phyloP scores from a whole-genome alignment of 768 basidiomycete species.

The Kwoniella botswanensis region DNA sequence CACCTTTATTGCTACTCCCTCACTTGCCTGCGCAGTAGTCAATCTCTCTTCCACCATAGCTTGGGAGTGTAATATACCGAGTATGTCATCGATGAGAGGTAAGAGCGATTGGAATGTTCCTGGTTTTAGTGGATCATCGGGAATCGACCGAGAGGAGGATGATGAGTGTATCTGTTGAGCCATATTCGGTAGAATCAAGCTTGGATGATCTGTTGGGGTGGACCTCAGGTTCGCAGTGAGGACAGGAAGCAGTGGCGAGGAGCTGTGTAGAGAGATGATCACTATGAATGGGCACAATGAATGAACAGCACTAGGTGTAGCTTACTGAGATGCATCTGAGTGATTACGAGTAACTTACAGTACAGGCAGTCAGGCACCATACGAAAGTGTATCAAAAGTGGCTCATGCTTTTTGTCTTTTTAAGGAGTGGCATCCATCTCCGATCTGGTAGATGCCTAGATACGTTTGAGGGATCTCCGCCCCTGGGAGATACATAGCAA shows the following conservation, averaged over 20 bases:
- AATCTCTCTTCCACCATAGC: slow-evolving; percentile 15
- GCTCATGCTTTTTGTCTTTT: neutral
- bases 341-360: no score
- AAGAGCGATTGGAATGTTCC: slow-evolving; percentile 44
- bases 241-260: no score
- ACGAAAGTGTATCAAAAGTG: neutral
- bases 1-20: slow-evolving; percentile 19
- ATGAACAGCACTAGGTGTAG: no score
- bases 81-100: slow-evolving; percentile 34
- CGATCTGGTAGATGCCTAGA: neutral
- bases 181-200: neutral
- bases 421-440: neutral
- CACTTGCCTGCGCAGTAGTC: slow-evolving; percentile 10
- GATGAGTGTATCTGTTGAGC: neutral
- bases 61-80: slow-evolving; percentile 24
- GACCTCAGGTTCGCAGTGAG: neutral
- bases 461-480: neutral
- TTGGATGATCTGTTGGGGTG: neutral
- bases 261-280: no score
- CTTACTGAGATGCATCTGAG: no score
- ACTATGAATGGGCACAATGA: no score
- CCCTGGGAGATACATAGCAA: neutral
- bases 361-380: neutral
- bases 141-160: neutral
- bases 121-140: slow-evolving; percentile 18